phyloP scores from a whole-genome alignment of 768 basidiomycete species.

The Termitomyces sp. region DNA sequence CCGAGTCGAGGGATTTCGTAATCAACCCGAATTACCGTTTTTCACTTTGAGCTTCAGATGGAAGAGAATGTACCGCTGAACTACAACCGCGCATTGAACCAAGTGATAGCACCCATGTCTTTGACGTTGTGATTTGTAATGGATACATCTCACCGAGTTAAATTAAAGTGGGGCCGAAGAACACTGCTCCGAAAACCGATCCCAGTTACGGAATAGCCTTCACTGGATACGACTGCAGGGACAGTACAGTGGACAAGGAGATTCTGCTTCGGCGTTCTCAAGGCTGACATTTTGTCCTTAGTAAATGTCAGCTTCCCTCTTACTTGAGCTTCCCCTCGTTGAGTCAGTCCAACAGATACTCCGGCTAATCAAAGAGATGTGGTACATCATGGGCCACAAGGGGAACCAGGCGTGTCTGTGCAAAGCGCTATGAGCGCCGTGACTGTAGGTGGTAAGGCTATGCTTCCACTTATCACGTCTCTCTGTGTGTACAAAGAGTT shows the following conservation, averaged over 20 bases:
- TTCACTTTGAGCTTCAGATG: slow-evolving; percentile 32
- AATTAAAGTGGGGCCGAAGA: slow-evolving; percentile 46
- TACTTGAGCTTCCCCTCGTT: slow-evolving; percentile 44
- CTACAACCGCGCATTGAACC: slow-evolving; percentile 55
- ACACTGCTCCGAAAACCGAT: slow-evolving; percentile 50
- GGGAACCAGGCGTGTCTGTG: slow-evolving; percentile 55
- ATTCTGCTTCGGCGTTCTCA: slow-evolving; percentile 57
- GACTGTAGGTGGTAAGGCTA: slow-evolving; percentile 24
- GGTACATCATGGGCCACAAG: slow-evolving; percentile 53
- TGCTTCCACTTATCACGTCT: background rate
- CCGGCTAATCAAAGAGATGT: slow-evolving; percentile 46
- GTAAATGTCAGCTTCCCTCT: background rate
- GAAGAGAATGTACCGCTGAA: slow-evolving; percentile 41
- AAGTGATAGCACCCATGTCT: slow-evolving; percentile 53
- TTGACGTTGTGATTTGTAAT: too few species aligned
- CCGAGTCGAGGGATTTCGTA: slow-evolving; percentile 40
- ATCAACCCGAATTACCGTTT: slow-evolving; percentile 27
- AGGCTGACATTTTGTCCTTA: slow-evolving; percentile 29
- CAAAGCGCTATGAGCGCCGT: slow-evolving; percentile 36
- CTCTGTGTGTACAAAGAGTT: too few species aligned
- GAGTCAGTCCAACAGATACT: slow-evolving; percentile 39
- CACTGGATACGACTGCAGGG: slow-evolving; percentile 29
- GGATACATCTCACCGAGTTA: too few species aligned
- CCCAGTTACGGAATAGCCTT: slow-evolving; percentile 33
- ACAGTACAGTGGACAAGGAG: too few species aligned